These are phyloP conservation scores for Caryopteris hybrid DNA, from an alignment of 305 asterid genomes.

Conservation along the genomic window DNA sequence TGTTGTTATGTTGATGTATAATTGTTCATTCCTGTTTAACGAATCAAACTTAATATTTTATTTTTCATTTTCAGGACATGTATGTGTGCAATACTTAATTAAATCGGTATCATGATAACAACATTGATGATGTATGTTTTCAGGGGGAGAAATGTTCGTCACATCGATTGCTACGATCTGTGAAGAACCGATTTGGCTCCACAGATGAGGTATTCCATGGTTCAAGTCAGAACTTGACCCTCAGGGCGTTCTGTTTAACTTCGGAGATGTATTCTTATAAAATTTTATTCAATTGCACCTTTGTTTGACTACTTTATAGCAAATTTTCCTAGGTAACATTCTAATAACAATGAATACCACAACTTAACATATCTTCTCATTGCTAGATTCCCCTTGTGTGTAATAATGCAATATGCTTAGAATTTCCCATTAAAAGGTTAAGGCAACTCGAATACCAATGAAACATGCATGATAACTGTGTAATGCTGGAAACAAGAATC, in stretches of 20 bases:
- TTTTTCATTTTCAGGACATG: background rate
- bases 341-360: background rate
- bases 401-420: background rate
- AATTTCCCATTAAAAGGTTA: background rate
- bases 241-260: background rate
- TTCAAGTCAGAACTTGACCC: slow-evolving; percentile 2
- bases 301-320: background rate
- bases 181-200: slow-evolving; percentile 95
- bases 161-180: slow-evolving; percentile 84
- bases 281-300: background rate
- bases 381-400: background rate
- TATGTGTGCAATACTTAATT: background rate
- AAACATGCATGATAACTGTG: slow-evolving; percentile 7
- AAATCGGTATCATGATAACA: slow-evolving; percentile 7
- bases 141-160: slow-evolving; percentile 92
- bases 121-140: slow-evolving; percentile 22
- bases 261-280: background rate
- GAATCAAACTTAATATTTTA: background rate
- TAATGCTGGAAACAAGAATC: background rate
- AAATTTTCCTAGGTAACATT: background rate
- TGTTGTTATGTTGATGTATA: background rate
- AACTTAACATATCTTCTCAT: background rate
- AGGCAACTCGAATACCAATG: background rate
- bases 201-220: slow-evolving; percentile 78
- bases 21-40: background rate